Evolutionary conservation across 2,329 filamentous ascomycete species (phyloP).

Genomic region (Claviceps sp.): DNA sequence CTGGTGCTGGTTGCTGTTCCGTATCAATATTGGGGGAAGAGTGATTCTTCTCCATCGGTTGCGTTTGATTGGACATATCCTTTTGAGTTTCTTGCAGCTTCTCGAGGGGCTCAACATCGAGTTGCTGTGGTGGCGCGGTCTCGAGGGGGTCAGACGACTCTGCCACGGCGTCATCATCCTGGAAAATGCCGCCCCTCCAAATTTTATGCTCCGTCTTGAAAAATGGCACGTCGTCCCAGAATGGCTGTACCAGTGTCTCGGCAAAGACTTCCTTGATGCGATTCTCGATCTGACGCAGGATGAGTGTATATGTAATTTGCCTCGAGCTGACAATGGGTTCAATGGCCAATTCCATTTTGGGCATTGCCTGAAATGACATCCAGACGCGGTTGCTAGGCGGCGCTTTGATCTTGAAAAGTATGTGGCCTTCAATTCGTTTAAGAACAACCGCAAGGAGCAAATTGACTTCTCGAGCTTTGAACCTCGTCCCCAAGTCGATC

Average conservation of each 20-base stretch:
- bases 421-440: conserved; percentile 73
- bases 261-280: conserved; percentile 87
- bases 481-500: conserved; percentile 76
- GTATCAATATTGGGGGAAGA: conserved; percentile 29
- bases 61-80: conserved; percentile 25
- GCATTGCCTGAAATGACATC: conserved; percentile 89
- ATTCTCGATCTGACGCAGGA: conserved; percentile 86
- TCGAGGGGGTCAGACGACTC: conserved; percentile 12
- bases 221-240: conserved; percentile 95
- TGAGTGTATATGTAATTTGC: conserved; percentile 88
- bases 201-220: conserved; percentile 64
- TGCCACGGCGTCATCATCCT: conserved; percentile 37
- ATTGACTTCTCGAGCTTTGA: conserved; percentile 83
- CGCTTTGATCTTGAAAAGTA: conserved; percentile 79
- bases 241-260: conserved; percentile 81
- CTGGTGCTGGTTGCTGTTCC: conserved; percentile 21
- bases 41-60: conserved; percentile 42
- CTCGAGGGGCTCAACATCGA: conserved; percentile 37
- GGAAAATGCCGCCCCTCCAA: conserved; percentile 77
- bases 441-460: conserved; percentile 76
- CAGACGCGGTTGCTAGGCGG: conserved; percentile 93
- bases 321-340: conserved; percentile 91
- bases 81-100: conserved; percentile 29
- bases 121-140: conserved; percentile 21
- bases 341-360: conserved; percentile 85